Evolutionary conservation across 441 rosid genomes (phyloP).

Genomic region (Euphorbia corollata): DNA sequence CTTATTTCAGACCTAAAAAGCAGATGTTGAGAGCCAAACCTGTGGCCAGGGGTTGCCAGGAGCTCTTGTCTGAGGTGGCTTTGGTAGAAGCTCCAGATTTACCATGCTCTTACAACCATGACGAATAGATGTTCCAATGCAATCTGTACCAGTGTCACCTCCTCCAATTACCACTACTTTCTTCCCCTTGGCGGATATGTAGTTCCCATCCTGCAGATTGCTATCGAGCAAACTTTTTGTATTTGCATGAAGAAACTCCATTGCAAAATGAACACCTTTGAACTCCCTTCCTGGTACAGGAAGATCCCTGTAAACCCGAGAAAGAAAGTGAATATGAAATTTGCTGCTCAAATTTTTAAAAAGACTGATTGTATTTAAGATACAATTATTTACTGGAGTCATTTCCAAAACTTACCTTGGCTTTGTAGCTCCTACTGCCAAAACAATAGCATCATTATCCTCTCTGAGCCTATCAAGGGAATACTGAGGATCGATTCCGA

Average conservation of each 20-base stretch:
- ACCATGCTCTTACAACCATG: conserved; percentile 81
- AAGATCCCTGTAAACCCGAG: conserved; percentile 69
- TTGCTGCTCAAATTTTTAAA: not conserved
- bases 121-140: conserved; percentile 95
- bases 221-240: conserved; percentile 98
- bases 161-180: conserved; percentile 98
- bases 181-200: conserved; percentile 89
- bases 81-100: conserved; percentile 92
- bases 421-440: conserved; percentile 96
- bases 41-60: conserved; percentile 99
- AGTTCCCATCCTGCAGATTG: conserved; percentile 69
- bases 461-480: conserved; percentile 65
- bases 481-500: conserved; percentile 78
- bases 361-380: not conserved
- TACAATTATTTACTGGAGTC: not conserved
- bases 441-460: conserved; percentile 78
- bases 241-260: conserved; percentile 96
- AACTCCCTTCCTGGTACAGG: conserved; percentile 88
- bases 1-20: not conserved
- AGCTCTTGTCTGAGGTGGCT: conserved; percentile 81
- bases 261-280: conserved; percentile 90
- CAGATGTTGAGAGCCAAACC: conserved; percentile 34
- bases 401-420: conserved; percentile 51
- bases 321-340: not conserved
- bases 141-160: conserved; percentile 99